Base-by-base conservation (phyloP, 768 basidiomycete species). In the Leccinum sublutescens region DNA sequence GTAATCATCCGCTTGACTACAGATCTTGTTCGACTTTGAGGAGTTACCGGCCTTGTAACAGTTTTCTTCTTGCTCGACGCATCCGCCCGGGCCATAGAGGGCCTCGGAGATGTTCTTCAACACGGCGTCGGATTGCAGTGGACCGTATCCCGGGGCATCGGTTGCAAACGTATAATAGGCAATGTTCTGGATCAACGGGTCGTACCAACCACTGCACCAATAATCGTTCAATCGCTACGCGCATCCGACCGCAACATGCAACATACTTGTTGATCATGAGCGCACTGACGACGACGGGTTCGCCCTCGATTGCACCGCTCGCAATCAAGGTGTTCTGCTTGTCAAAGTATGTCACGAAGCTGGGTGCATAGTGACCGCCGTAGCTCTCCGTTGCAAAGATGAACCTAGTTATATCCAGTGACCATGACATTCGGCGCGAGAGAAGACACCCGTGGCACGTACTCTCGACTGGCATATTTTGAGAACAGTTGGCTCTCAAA, bases 311-410 rank as follows among this genome's bases (percentile, higher is more conserved):
- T 2, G 63, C 57, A 5, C 82, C 81, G 7, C 65, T 66, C 8
- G 72, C 62, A 54, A 88, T 87, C 53, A 78, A 70, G 1, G 73
- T 71, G 50, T 87, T 88, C 68, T 88, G 86, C 57, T 85, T 70
- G 38, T 85, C 77, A 65, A 89, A 87, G 65, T 79, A 87, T 5
- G 82, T 82, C 31, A 85, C 84, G 60, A 87, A 87, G 50, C 76
- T 77, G 4, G 86, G 85, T 1, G 82, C 86, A 65, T 86, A 88
- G 65, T 88, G 85, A 0, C 86, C 85, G 6, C 86, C 86, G 56
- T 86, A 88, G 23, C 84, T 85, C 66, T 88, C 86, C 6, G 85
- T 86, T 2, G 84, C 79, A 50, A 87, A 78, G 38, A 85, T 80
- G 62, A 87, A 86, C 63, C 86, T 86, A 40, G n/a, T 21, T 0